Base-by-base conservation (phyloP, 352 stramenopile species). In the Aphanomyces cochlioides region DNA sequence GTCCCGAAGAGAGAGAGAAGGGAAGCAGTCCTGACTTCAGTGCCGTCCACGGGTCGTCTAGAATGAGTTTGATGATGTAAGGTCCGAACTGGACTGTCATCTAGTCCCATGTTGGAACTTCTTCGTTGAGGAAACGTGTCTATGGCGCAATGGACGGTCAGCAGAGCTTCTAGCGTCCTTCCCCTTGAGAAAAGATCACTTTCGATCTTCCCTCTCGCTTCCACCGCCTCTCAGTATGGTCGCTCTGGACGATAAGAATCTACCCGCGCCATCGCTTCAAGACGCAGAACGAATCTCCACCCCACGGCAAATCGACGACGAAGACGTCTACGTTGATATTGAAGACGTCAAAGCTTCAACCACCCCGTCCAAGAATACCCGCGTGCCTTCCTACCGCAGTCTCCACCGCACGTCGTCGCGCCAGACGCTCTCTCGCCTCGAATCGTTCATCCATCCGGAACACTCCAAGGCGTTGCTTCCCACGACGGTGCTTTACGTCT, bases 401-500 rank as follows among this genome's bases (percentile, higher is more conserved):
- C 54, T 61, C 19, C 54, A 70, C n/a, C 64, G 64, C 13, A 47
- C 37, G 15, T 54, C 34, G 2, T 70, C 64, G 13, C 64, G 64
- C 38, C 47, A 56, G 5, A 47, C 12, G 15, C 54, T 70, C n/a
- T 61, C 43, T 5, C 50, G 50, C 6, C 64, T 70, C 37, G 64
- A 70, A 17, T 47, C 45, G 10, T 39, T 36, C 7, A 70, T 70
- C 47, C 45, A 63, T 34, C 17, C 53, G 8, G 64, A 70, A 21
- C 64, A 70, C 36, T 59, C 64, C 15, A 70, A 64, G 34, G 64
- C 64, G 5, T 41, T 70, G 1, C 19, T 63, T 17, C 64, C 64
- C 12, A 56, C 64, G 37, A 54, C 43, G 2, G 36, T 47, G 10
- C 77, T 89, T 37, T 89, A 83, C 74, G 67, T 76, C 34, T 89